These are phyloP conservation scores for Chernovozyma sophiae-reginae DNA, from an alignment of 1,139 yeast species.

Conservation along the genomic window DNA sequence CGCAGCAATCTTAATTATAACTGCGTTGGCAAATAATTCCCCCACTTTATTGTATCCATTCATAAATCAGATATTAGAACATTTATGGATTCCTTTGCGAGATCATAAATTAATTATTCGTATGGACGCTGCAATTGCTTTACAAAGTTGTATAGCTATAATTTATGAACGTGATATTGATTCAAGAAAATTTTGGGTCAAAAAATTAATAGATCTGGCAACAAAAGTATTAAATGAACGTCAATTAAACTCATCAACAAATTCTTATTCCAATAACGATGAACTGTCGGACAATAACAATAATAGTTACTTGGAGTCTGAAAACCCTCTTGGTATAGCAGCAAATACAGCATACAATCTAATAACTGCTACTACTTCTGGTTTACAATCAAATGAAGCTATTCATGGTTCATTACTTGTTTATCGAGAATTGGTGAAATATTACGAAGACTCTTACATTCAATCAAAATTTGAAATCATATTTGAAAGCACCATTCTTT, in stretches of 20 bases:
- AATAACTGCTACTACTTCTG: constrained; percentile 19
- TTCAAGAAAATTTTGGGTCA: constrained; percentile 70
- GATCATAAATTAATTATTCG: constrained; percentile 75
- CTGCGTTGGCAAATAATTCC: constrained; percentile 81
- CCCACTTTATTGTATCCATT: constrained; percentile 81
- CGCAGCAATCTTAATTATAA: constrained; percentile 82
- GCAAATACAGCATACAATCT: constrained; percentile 22
- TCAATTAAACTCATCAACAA: constrained; percentile 1
- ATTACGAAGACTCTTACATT: constrained; percentile 53
- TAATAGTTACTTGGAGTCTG: not conserved
- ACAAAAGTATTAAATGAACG: constrained; percentile 33
- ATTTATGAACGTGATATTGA: constrained; percentile 76
- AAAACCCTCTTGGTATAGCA: constrained; percentile 8
- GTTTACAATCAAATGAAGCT: constrained; percentile 51
- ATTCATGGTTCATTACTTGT: constrained; percentile 85
- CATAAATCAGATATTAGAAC: constrained; percentile 73
- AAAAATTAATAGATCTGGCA: constrained; percentile 61
- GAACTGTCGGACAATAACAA: not conserved
- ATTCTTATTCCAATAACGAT: constrained; percentile 1
- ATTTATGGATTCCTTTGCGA: constrained; percentile 82
- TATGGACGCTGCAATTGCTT: constrained; percentile 77
- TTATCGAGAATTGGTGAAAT: constrained; percentile 74
- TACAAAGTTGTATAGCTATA: constrained; percentile 73
- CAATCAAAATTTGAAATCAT: constrained; percentile 62
- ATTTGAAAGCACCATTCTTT: constrained; percentile 69